Base-by-base conservation (phyloP, 148 eudicot genomes). In the Rheum nobile region DNA sequence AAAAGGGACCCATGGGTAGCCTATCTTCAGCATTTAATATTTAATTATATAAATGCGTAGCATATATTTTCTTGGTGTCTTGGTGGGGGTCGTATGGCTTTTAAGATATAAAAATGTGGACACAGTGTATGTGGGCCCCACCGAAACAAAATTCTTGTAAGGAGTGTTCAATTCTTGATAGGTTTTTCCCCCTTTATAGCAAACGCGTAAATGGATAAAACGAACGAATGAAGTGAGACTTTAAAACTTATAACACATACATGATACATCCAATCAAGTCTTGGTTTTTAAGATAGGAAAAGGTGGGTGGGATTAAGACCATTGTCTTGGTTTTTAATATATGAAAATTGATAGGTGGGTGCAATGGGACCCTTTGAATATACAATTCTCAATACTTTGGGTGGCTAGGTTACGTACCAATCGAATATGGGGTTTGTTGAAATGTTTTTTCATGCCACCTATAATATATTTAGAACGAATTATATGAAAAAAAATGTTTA, bases 261-360 rank as follows among this genome's bases (percentile, higher is more conserved):
- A 65, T 16, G 10, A 31, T 26, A 59, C 67, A 59, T 29, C 67
- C 32, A 28, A 59, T 34, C 41, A 65, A 65, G 10, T 65, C 24
- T 32, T 65, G 39, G 17, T 32, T 14, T 32, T 65, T 65, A 65
- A 65, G 70, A 65, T 65, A 65, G 5, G 41, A 65, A 55, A 65
- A 31, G 41, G 70, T 65, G 70, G 70, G 39, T 65, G 43, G 39
- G 41, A 31, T 65, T 32, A 50, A 10, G 57, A 50, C 57, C 22
- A 50, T 21, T 4, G 52, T 46, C 6, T 74, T 31, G 55, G 70
- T 34, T 26, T 41, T 61, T 47, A 57, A 48, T 63, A 26, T 19
- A 61, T 72, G 61, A 54, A 54, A 61, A 46, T 17, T 65, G 41
- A 65, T 12, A 72, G 84, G 84, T 88, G 80, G 90, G 84, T 85